A percentile compares a stretch with the other conserved stretches of the same genome.
Conservation (phyloP, 352 stramenopile species). For the Globisporangium apiculatum region DNA sequence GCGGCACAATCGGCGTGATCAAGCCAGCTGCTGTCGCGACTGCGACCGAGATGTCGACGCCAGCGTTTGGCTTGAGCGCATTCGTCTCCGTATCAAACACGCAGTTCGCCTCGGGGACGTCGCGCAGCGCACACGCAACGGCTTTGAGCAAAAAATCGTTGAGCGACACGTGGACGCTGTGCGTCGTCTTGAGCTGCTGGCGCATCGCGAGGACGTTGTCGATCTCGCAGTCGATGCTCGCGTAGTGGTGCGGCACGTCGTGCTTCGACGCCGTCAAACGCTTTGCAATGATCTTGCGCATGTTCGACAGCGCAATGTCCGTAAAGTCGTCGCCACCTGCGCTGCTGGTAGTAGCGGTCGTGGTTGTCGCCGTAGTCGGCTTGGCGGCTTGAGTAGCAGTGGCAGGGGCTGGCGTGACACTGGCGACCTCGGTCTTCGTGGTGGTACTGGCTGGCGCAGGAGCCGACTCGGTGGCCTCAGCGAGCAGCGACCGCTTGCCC, state of each 20-base stretch:
- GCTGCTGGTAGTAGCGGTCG: conserved; percentile 4
- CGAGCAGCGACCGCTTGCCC: conserved; percentile 70
- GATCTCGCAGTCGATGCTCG: conserved; percentile 94
- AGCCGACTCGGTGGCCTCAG: conserved; percentile 7
- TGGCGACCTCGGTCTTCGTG: not conserved
- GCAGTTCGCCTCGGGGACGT: conserved; percentile 93
- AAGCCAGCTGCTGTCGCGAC: conserved; percentile 96
- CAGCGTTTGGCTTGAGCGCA: conserved; percentile 76
- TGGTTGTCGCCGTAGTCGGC: not conserved
- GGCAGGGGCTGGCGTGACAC: conserved; percentile 4
- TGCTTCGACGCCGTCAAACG: conserved; percentile 96
- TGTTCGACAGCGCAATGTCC: conserved; percentile 90
- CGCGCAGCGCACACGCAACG: conserved; percentile 93
- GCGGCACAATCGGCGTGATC: conserved; percentile 97
- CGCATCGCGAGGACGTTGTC: conserved; percentile 88
- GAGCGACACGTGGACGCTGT: conserved; percentile 96
- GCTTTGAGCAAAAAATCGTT: conserved; percentile 99
- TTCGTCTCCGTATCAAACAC: conserved; percentile 59
- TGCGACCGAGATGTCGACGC: conserved; percentile 96
- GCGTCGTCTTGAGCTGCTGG: conserved; percentile 88
- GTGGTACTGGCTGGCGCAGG: not conserved
- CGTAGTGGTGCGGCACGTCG: conserved; percentile 96
- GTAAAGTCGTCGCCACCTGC: conserved; percentile 43
- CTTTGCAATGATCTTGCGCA: conserved; percentile 98
- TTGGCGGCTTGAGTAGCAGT: not conserved